Base-by-base conservation (phyloP, 2,329 filamentous ascomycete species). In the Arthrobotrys megalospora region DNA sequence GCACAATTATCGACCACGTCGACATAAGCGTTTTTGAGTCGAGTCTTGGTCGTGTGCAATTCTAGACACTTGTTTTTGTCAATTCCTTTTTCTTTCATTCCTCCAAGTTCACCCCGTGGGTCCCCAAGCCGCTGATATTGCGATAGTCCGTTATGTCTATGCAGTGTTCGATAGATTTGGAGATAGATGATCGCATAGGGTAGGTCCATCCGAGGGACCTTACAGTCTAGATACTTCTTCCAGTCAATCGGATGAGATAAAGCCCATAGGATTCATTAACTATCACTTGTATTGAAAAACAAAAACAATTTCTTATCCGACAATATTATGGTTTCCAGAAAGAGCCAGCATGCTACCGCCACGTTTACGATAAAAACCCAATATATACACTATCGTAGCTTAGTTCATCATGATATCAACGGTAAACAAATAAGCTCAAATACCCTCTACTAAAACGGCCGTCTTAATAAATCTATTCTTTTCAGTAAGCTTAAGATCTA, bases 1-100 rank as follows among this genome's bases (percentile, higher is more conserved):
- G 11, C 43, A 12, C 24, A 60, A n/a, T 65, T 64, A 64, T 47
- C 48, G 50, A 66, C 60, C 69, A 73, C 69, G 69, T 73, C 60
- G 69, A 60, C 69, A 41, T 45, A 28, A 60, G 14, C 11, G 32
- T 43, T 43, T 19, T 60, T 3, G 55, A 43, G 28, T 7, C 55
- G 16, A 58, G 21, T 32, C 32, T 14, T 38, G 48, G 24, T 43
- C 11, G 19, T 60, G 24, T 36, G 55, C 36, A 24, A 53, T 34
- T 34, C 32, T 52, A n/a, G 19, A 52, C 5, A 52, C 1, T 12
- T 24, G 2, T 63, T 32, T 24, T n/a, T 19, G 34, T 7, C n/a
- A n/a, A 8, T 34, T 55, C 19, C 10, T 41, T 60, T 19, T 41
- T 34, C 6, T 41, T 38, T 19, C 47, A 7, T 28, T 45, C 43